Base-by-base conservation (phyloP, 768 basidiomycete species). In the Pleurotus pulmonarius region DNA sequence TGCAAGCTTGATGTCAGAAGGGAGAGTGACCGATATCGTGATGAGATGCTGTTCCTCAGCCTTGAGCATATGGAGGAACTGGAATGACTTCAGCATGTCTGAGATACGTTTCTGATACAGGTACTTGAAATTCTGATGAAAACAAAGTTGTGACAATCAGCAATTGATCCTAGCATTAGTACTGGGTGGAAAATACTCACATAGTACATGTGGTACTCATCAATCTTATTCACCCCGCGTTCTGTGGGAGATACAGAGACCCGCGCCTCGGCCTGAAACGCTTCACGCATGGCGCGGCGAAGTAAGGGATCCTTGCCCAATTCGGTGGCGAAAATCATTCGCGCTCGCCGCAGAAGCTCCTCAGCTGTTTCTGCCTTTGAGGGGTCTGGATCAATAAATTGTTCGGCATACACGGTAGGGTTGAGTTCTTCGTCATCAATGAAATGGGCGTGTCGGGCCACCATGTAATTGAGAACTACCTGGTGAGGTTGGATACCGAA, bases 41-140 rank as follows among this genome's bases (percentile, higher is more conserved):
- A 98, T 85, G 49, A 98, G 79, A 56, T 88, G 86, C 53, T 96
- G 91, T n/a, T 83, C 73, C 69, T 99, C 96, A 1, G 97, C 97
- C 40, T 83, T 81, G 7, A 98, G 83, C 61, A 98, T 96, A 61
- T 92, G 86, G 22, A 98, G 77, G 72, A 95, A 98, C 63, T 95
- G 92, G 16, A 90, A 75, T 1, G 80, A 75, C 40, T 85, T 79
- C 39, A 85, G 63, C 83, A 96, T 87, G 4, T 85, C 80, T 25
- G 68, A 67, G 26, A 93, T 79, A 22, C 83, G 85, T 65, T 97
- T 98, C 58, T 88, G 79, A 24, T 79, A 74, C 25, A 98, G 80
- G 72, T 98, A 98, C 77, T 98, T 98, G 82, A 98, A 98, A 63
- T 84, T 87, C 96, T 99, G 63, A 53, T 47, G 13, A 59, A 24